Conservation (phyloP, 2,329 filamentous ascomycete genomes). For the Endothia cerciana region DNA sequence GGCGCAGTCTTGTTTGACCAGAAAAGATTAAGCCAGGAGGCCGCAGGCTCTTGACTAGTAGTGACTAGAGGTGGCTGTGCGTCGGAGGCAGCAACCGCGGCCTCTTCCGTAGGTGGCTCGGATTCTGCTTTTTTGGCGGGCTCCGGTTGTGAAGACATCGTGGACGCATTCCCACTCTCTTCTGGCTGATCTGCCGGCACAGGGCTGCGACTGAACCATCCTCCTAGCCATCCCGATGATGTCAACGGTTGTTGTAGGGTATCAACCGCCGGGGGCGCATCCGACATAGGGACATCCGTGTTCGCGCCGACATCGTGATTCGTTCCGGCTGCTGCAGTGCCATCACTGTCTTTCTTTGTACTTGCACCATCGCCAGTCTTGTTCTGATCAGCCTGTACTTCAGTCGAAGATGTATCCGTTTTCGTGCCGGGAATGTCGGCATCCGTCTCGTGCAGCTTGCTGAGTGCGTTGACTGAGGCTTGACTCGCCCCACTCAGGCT, state of each 20-base stretch:
- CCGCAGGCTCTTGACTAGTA: constrained; percentile 13
- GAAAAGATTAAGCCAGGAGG: constrained; percentile 41
- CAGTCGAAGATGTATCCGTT: neutral
- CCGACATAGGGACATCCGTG: constrained; percentile 2
- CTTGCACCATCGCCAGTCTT: neutral
- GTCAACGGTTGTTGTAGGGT: constrained; percentile 33
- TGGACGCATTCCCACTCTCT: constrained; percentile 30
- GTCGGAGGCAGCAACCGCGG: neutral
- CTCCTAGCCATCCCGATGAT: constrained; percentile 57
- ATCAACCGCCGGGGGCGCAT: constrained; percentile 18
- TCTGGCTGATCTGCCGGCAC: constrained; percentile 11
- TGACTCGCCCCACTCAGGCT: constrained; percentile 37
- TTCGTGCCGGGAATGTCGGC: constrained; percentile 11
- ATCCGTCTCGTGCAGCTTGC: constrained; percentile 38
- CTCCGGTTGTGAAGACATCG: constrained; percentile 27
- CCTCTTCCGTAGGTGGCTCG: constrained; percentile 5
- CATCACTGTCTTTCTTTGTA: neutral
- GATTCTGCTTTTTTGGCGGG: constrained; percentile 20
- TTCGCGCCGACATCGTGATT: neutral
- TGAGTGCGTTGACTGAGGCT: constrained; percentile 38
- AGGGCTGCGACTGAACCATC: constrained; percentile 47
- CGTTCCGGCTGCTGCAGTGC: neutral
- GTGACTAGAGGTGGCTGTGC: constrained; percentile 29
- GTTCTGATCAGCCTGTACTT: neutral
- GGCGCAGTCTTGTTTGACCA: constrained; percentile 25